Evolutionary conservation across 129 eudicot genomes (phyloP), one percentile per base, ranked within the genome.

Genomic region (Ambrosia artemisiifolia): DNA sequence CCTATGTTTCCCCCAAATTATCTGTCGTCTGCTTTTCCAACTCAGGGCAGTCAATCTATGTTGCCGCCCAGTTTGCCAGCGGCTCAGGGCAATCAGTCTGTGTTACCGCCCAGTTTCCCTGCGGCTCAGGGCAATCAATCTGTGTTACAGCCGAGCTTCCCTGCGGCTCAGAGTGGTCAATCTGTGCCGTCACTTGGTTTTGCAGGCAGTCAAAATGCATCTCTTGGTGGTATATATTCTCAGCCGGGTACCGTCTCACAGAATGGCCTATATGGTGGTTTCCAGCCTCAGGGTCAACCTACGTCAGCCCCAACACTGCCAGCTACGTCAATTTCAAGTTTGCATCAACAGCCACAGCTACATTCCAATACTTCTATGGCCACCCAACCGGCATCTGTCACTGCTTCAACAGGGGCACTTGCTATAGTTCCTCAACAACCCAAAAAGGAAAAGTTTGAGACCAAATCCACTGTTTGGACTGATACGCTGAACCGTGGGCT

Each of bases 261-360:
- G 63, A 83, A 74, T 70, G 81, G 71, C 78, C 74, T 54, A 40
- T 70, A 82, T 53, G 90, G 78, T 13, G 78, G 69, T 67, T 88
- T 76, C 60, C 73, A 64, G 51, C 79, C 84, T 38, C 85, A 83
- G 28, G 73, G 65, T 81, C 71, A 83, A 48, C 43, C 86, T 34
- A 77, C 72, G 51, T 61, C 81, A 35, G 61, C 49, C 43, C 57
- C 51, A 4, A 54, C 82, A 14, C 72, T 70, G 69, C 36, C 75
- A 33, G 86, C 79, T 43, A 56, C 38, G 34, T 70, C 76, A 48
- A 34, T 47, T 62, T n/a, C n/a, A n/a, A n/a, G n/a, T n/a, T n/a
- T n/a, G n/a, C n/a, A n/a, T n/a, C n/a, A n/a, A n/a, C n/a, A n/a
- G n/a, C n/a, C n/a, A n/a, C n/a, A n/a, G n/a, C n/a, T n/a, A n/a